Conservation (phyloP, 192 early-diverging fungal species). For the Cladochytrium replicatum region DNA sequence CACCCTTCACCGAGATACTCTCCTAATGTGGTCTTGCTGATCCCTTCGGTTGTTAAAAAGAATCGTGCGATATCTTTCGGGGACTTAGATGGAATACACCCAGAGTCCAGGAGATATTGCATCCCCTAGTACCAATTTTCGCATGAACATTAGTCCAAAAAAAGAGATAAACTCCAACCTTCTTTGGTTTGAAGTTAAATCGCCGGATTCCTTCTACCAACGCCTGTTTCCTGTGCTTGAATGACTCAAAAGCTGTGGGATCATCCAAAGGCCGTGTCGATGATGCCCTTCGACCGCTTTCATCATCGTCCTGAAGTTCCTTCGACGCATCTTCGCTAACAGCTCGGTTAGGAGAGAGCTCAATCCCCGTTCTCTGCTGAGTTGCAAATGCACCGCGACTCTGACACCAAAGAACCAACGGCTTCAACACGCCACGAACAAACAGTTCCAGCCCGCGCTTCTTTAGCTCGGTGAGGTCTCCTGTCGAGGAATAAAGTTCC, state of each 20-base stretch:
- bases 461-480: constrained; percentile 41
- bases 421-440: constrained; percentile 37
- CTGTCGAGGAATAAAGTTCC: constrained; percentile 40
- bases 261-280: constrained; percentile 47
- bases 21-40: constrained; percentile 82
- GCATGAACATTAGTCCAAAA: neutral
- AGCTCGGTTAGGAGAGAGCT: neutral
- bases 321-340: constrained; percentile 14
- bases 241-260: constrained; percentile 70
- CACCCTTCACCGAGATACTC: constrained; percentile 89
- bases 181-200: constrained; percentile 86
- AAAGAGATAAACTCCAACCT: constrained; percentile 14
- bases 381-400: constrained; percentile 2
- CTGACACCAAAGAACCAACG: constrained; percentile 33
- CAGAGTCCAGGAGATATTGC: constrained; percentile 54
- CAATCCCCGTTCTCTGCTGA: neutral
- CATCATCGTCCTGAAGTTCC: constrained; percentile 29
- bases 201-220: constrained; percentile 64
- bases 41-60: constrained; percentile 62
- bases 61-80: constrained; percentile 68
- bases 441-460: constrained; percentile 42
- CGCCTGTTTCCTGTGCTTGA: constrained; percentile 79
- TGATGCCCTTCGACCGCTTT: constrained; percentile 1
- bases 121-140: constrained; percentile 49
- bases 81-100: constrained; percentile 54